Base-by-base conservation (phyloP, 225 moss, liverwort and hornwort species). In the Rhytidiadelphus loreus region DNA sequence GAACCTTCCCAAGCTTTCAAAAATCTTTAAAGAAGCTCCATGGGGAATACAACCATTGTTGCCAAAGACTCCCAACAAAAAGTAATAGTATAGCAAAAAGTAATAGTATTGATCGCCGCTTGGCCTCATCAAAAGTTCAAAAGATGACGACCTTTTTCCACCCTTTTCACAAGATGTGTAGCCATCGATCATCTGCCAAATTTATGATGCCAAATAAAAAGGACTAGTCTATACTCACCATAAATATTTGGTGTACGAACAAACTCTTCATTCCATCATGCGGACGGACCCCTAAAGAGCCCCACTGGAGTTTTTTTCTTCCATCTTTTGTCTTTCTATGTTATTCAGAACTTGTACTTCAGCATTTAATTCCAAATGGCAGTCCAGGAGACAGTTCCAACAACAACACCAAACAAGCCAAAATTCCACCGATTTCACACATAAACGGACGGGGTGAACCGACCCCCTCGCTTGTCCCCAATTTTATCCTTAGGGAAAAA, bases 31-130 rank as follows among this genome's bases (percentile, higher is more conserved):
- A 33, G 33, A 18, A 35, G 10, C 20, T 35, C 20, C 19, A 35
- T 2, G 0, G 0, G 0, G 1, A 37, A 37, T 65, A 4, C 11
- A 11, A 11, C 37, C 20, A 5, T 37, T 37, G 20, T 37, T 66
- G 11, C 37, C 11, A 32, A 33, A 63, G 30, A 19, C 20, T 20
- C 37, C 19, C 65, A 37, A 65, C 35, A 37, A 35, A 65, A 37
- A 63, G 8, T 33, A 64, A 33, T 9, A 32, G 2, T 29, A 26
- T 29, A 50, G 9, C 46, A 46, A 46, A 46, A 9, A 60, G 13
- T 29, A 61, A 29, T 14, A 61, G 3, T 28, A 25, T 30, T 6
- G 7, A 7, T 44, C 10, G 0, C 3, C 29, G 44, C 44, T 18
- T 29, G 29, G 5, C 73, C 18, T 73, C 46, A 46, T 46, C 46